Evolutionary conservation across 1,139 yeast genomes (phyloP), one percentile per base, ranked within the genome.

Genomic region (Zygoascus sp.): DNA sequence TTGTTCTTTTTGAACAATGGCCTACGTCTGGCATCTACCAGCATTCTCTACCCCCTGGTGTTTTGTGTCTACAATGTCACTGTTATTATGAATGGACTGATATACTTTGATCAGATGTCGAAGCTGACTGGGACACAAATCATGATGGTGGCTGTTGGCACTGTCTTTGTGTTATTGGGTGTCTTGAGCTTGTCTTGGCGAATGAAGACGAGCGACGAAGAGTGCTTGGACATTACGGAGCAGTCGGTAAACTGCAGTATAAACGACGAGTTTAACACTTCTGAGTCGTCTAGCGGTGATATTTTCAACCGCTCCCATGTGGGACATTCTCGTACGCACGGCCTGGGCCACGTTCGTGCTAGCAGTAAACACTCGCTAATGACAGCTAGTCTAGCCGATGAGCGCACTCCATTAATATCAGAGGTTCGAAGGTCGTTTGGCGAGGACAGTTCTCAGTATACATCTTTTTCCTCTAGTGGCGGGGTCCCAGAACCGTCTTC

Each of bases 61-160:
- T 89, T 89, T 63, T 83, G 94, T 65, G 80, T 87, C 38, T 89
- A 83, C 71, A 89, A 87, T 65, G 68, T 86, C 48, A 72, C 79
- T 53, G 83, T 86, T 55, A 81, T 88, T 57, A 64, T 82, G 49
- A 89, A 88, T 61, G 92, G 89, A 36, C 65, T 87, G 50, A 72
- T 80, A 3, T 87, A 79, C 59, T 80, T 77, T 62, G 70, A 80
- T 53, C 80, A 77, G 55, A 67, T 77, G 51, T 65, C 67, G 16
- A 63, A 65, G 32, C 63, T 79, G 35, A 60, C 72, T 0, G 53
- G 59, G 9, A 41, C 53, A 13, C 77, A 72, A 51, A 68, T 75
- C 6, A 46, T 63, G 2, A 66, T 75, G 63, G 76, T 82, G 9
- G 59, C 73, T 1, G 41, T 73, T 0, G 89, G 89, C 5, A 74